These are phyloP conservation scores for Neolentinus lepideus DNA, from an alignment of 1,284 basidiomycete genomes.

Conservation along the genomic window DNA sequence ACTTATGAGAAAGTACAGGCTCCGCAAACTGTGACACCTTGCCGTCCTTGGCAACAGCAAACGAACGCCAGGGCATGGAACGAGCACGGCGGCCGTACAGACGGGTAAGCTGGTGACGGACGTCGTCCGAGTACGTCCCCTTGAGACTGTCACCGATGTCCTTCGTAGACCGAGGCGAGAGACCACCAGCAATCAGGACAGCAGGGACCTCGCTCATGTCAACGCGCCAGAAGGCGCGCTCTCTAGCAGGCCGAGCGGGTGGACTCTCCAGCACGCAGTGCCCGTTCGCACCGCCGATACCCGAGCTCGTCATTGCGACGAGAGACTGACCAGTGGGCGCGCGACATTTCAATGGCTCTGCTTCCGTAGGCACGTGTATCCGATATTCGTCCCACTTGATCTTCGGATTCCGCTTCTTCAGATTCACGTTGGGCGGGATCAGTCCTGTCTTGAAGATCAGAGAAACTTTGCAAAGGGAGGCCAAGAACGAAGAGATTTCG, in stretches of 20 bases:
- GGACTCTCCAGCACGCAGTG: constrained; percentile 1
- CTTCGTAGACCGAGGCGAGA: not conserved
- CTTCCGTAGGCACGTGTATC: constrained; percentile 17
- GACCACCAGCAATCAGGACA: not conserved
- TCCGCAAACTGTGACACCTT: not conserved
- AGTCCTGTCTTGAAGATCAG: constrained; percentile 25
- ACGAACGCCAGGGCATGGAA: constrained; percentile 27
- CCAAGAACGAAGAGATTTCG: constrained; percentile 1
- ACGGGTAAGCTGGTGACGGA: not conserved
- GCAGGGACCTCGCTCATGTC: not conserved
- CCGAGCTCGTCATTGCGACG: constrained; percentile 33
- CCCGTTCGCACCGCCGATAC: constrained; percentile 28
- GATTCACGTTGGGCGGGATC: constrained; percentile 34
- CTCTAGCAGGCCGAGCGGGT: not conserved
- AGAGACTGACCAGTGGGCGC: constrained; percentile 16
- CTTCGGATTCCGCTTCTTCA: constrained; percentile 25
- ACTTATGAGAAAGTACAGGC: not conserved
- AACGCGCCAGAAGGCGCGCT: not conserved
- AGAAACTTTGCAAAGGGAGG: constrained; percentile 27
- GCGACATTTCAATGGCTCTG: constrained; percentile 13
- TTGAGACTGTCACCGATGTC: not conserved
- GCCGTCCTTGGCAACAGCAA: constrained; percentile 2
- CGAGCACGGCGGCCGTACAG: constrained; percentile 10
- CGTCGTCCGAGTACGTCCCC: not conserved
- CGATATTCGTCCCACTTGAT: constrained; percentile 29